Percentiles rank a stretch among this genome's conserved stretches.
These are phyloP conservation scores for Nicotiana rustica DNA, from an alignment of 305 asterid species.

Conservation along the genomic window DNA sequence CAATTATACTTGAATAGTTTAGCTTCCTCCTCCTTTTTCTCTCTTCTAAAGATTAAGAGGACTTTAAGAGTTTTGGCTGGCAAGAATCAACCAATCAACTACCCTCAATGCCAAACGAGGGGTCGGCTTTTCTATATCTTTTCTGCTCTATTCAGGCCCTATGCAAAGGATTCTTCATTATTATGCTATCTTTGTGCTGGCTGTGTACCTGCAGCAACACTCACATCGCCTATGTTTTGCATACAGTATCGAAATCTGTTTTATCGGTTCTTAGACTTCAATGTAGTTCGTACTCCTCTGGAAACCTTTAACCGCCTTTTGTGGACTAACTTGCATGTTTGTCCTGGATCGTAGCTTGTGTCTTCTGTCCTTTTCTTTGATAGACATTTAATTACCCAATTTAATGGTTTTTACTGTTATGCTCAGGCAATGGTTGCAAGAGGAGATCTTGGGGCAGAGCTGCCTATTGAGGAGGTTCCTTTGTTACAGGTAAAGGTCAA, in stretches of 20 bases:
- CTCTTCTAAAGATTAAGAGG: background rate
- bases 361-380: slow-evolving; percentile 18
- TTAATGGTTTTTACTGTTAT: slow-evolving; percentile 21
- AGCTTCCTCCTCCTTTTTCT: slow-evolving; percentile 16
- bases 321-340: slow-evolving; percentile 10
- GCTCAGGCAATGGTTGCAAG: slow-evolving; percentile 98
- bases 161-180: background rate
- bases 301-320: background rate
- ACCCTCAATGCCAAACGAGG: background rate
- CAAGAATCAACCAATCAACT: slow-evolving; percentile 28
- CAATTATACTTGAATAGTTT: background rate
- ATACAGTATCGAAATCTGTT: background rate
- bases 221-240: background rate
- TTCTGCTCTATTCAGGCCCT: slow-evolving; percentile 7
- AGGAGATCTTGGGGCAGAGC: slow-evolving; percentile 98
- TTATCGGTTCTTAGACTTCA: slow-evolving; percentile 12
- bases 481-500: slow-evolving; percentile 75
- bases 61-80: background rate
- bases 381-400: background rate
- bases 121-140: background rate
- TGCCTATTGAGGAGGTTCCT: slow-evolving; percentile 98
- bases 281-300: slow-evolving; percentile 1
- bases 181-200: background rate
- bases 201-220: background rate
- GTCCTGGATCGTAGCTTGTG: background rate